These are phyloP conservation scores for Microcos paniculata DNA, from an alignment of 345 rosid species.

Conservation along the genomic window DNA sequence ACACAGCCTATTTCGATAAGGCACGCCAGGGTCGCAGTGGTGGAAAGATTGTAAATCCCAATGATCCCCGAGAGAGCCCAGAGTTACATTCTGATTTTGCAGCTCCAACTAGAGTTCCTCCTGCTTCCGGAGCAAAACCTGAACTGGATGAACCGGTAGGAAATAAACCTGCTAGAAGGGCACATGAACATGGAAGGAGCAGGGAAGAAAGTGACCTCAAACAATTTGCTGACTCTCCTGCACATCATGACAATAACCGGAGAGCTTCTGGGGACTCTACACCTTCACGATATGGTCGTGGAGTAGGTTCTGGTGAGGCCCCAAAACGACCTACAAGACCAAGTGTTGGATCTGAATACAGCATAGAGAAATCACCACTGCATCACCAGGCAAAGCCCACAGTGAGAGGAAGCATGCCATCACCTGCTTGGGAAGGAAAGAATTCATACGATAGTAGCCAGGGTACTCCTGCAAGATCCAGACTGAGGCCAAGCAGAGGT, in stretches of 20 bases:
- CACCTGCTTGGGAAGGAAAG: slow-evolving; percentile 66
- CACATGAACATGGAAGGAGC: slow-evolving; percentile 39
- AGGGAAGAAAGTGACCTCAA: slow-evolving; percentile 44
- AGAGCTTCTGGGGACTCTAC: slow-evolving; percentile 31
- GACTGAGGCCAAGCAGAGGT: slow-evolving; percentile 48
- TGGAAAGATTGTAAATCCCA: slow-evolving; percentile 57
- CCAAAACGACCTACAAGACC: slow-evolving; percentile 42
- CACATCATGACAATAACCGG: slow-evolving; percentile 37
- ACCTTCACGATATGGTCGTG: slow-evolving; percentile 49
- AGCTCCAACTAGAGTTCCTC: slow-evolving; percentile 44
- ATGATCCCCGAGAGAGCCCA: slow-evolving; percentile 66
- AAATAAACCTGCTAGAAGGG: slow-evolving; percentile 35
- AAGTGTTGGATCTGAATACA: slow-evolving; percentile 57
- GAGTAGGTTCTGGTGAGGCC: slow-evolving; percentile 41
- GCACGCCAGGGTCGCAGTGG: slow-evolving; percentile 73
- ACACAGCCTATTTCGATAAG: slow-evolving; percentile 83
- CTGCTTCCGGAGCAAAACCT: slow-evolving; percentile 36
- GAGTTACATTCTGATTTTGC: slow-evolving; percentile 33
- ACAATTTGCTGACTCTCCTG: slow-evolving; percentile 46
- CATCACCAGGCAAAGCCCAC: slow-evolving; percentile 45
- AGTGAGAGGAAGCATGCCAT: slow-evolving; percentile 40
- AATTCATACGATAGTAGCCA: slow-evolving; percentile 51
- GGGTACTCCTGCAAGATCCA: slow-evolving; percentile 63
- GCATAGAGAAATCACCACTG: slow-evolving; percentile 61
- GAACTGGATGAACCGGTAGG: slow-evolving; percentile 42